phyloP scores from a whole-genome alignment of 75 land plant genomes.

The Adiantum capillusveneris region DNA sequence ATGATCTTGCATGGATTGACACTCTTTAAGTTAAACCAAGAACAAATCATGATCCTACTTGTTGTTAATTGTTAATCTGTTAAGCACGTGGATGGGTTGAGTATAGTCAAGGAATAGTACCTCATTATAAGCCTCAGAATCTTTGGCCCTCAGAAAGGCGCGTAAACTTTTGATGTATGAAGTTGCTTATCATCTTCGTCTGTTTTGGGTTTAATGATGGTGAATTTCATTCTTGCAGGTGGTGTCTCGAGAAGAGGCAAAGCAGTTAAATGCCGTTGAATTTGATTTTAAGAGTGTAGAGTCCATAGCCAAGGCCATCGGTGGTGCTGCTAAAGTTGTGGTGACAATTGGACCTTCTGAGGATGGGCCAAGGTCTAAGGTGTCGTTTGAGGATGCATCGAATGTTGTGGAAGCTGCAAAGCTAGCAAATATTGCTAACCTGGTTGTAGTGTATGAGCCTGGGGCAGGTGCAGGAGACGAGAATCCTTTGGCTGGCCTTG shows the following conservation, averaged over 20 bases:
- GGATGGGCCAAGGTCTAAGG: slow-evolving; percentile 63
- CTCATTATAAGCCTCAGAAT: too few relatives aligned
- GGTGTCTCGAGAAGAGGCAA: slow-evolving; percentile 59
- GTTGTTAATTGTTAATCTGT: too few relatives aligned
- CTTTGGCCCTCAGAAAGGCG: too few relatives aligned
- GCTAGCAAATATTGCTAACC: slow-evolving; percentile 70
- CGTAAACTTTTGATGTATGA: too few relatives aligned
- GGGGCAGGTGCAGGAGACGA: slow-evolving; percentile 9
- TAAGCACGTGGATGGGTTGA: too few relatives aligned
- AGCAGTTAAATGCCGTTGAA: slow-evolving; percentile 78
- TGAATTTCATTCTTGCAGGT: slow-evolving; percentile 31
- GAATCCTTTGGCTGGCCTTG: slow-evolving; percentile 69
- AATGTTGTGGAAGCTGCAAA: slow-evolving; percentile 66
- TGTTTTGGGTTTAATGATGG: too few relatives aligned
- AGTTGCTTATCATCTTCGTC: too few relatives aligned
- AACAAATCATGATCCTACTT: too few relatives aligned
- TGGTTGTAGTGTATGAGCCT: slow-evolving; percentile 62
- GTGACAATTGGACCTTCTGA: slow-evolving; percentile 86
- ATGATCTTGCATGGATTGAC: too few relatives aligned
- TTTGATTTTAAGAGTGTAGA: slow-evolving; percentile 52
- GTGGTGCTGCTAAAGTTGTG: slow-evolving; percentile 83
- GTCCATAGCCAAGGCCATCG: slow-evolving; percentile 86
- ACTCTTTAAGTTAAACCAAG: too few relatives aligned
- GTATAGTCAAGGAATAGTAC: too few relatives aligned
- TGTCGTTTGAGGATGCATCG: slow-evolving; percentile 64